phyloP scores from a whole-genome alignment of 2,329 filamentous ascomycete genomes.

The Colletotrichum godetiae region DNA sequence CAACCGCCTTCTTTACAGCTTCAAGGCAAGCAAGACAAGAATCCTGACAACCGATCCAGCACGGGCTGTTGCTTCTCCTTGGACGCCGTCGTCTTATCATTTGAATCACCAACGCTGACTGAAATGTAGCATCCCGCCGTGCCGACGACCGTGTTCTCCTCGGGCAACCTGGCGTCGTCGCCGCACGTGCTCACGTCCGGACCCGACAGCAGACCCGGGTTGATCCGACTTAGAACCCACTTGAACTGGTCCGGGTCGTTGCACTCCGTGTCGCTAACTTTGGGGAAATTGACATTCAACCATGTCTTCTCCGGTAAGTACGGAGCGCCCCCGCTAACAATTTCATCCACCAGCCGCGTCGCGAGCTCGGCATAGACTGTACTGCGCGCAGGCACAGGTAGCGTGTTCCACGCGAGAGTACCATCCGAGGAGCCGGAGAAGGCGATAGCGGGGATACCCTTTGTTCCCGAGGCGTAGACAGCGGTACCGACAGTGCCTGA shows the following conservation, averaged over 20 bases:
- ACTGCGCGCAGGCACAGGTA: conserved; percentile 64
- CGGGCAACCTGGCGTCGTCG: conserved; percentile 61
- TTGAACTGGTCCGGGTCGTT: conserved; percentile 64
- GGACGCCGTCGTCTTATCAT: conserved; percentile 69
- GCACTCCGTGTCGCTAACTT: conserved; percentile 50
- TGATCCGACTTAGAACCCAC: conserved; percentile 73
- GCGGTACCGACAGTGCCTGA: conserved; percentile 78
- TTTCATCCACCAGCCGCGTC: conserved; percentile 63
- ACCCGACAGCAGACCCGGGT: conserved; percentile 62
- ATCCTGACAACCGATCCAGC: conserved; percentile 58
- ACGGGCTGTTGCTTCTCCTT: conserved; percentile 63
- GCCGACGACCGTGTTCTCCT: conserved; percentile 63
- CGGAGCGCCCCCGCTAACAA: conserved; percentile 68
- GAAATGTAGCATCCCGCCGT: conserved; percentile 68
- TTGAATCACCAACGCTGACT: conserved; percentile 66
- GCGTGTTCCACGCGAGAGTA: conserved; percentile 64
- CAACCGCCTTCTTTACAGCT: background rate
- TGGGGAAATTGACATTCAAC: conserved; percentile 75
- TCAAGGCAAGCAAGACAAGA: conserved; percentile 59
- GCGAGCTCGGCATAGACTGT: conserved; percentile 74
- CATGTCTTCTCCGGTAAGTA: conserved; percentile 66
- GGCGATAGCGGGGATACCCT: conserved; percentile 73
- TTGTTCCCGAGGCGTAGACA: conserved; percentile 64
- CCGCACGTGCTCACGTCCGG: conserved; percentile 70
- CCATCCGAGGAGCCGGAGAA: conserved; percentile 69